phyloP scores from a whole-genome alignment of 805 yeast genomes.

The Isabelozyma heimii region DNA sequence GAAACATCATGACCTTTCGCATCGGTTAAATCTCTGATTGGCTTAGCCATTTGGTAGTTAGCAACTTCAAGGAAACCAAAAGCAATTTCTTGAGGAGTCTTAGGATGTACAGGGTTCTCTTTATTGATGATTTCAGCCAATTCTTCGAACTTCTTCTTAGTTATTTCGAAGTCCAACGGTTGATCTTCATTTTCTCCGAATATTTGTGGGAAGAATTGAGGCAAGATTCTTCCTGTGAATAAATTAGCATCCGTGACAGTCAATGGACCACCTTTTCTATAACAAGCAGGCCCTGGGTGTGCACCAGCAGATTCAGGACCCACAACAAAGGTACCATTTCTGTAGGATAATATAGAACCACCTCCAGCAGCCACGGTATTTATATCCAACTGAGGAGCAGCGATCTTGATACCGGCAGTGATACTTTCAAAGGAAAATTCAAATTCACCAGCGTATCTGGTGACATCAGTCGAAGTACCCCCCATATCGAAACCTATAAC shows the following conservation, averaged over 20 bases:
- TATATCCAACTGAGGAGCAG: constrained; percentile 73
- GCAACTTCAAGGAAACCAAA: constrained; percentile 81
- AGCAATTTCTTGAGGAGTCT: constrained; percentile 68
- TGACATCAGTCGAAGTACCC: constrained; percentile 86
- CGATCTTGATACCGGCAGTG: constrained; percentile 80
- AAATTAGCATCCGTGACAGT: constrained; percentile 86
- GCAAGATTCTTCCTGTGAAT: constrained; percentile 66
- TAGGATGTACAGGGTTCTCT: constrained; percentile 40
- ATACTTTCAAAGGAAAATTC: constrained; percentile 82
- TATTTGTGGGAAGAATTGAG: constrained; percentile 74
- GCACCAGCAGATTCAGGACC: constrained; percentile 89
- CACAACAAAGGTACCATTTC: constrained; percentile 51
- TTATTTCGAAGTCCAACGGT: constrained; percentile 57
- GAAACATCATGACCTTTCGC: constrained; percentile 72
- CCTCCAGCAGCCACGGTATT: constrained; percentile 42
- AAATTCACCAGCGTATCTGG: constrained; percentile 64
- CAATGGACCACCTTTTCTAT: constrained; percentile 79
- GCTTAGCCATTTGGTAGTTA: constrained; percentile 87
- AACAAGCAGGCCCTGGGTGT: constrained; percentile 89
- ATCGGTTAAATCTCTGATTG: constrained; percentile 80
- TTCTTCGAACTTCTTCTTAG: constrained; percentile 48
- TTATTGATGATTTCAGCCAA: constrained; percentile 57
- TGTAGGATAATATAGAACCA: constrained; percentile 31
- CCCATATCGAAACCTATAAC: constrained; percentile 88
- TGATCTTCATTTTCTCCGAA: constrained; percentile 81